Evolutionary conservation across 2,329 filamentous ascomycete species (phyloP), one percentile per base, ranked within the genome.

Genomic region (Colletotrichum orchidophilum): DNA sequence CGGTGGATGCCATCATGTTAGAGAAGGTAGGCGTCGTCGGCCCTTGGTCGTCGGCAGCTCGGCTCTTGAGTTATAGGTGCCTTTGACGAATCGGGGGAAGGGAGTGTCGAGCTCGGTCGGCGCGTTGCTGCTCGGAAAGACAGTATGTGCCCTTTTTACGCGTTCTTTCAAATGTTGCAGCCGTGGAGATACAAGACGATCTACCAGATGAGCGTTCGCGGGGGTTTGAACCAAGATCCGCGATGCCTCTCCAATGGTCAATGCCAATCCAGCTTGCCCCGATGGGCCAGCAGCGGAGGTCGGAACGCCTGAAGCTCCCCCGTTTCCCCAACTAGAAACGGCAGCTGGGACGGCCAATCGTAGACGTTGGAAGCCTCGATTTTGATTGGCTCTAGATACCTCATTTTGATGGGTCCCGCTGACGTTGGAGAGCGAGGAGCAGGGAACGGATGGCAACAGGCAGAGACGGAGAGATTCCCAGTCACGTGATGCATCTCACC

Each of bases 1-100:
- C 83, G 79, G 83, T 70, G 81, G 78, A 75, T 80, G 79, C 59
- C 77, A 81, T 80, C 75, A 65, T 75, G 67, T 69, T 52, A 62
- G 71, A 74, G 77, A 77, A 75, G 63, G 75, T 75, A 66, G 75
- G 65, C 57, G 74, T 31, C 12, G 59, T 68, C 15, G 46, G 46
- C 31, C 27, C 35, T 58, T 57, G 27, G 33, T 60, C 50, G 68
- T 58, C 39, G 39, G 39, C 18, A 46, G 54, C 68, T 73, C 63
- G 67, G 65, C 60, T 68, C 54, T 63, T 52, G 52, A 63, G 53
- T 55, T 58, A 33, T n/a, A 53, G 35, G 13, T 42, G 26, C 39
- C 57, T 21, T 49, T 26, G 24, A 57, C n/a, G 42, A 27, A 60
- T 31, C 63, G 54, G 35, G n/a, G 29, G 29, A 46, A 52, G 46